phyloP scores from a whole-genome alignment of 805 yeast genomes.

The Candida loeiensis region DNA sequence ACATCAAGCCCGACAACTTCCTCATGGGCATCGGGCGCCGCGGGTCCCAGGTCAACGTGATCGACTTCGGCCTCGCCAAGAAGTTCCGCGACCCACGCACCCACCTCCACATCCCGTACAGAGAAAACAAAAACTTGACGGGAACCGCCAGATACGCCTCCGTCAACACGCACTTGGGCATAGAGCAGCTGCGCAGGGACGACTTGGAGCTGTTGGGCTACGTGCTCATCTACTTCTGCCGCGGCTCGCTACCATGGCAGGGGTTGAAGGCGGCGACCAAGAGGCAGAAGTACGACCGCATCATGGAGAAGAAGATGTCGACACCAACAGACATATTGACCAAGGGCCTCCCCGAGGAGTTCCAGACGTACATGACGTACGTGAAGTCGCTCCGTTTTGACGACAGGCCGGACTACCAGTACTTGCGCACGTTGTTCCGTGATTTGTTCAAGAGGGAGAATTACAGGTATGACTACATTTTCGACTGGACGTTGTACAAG shows the following conservation, averaged over 20 bases:
- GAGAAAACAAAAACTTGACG: constrained; percentile 92
- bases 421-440: constrained; percentile 82
- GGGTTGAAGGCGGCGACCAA: constrained; percentile 96
- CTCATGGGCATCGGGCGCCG: constrained; percentile 88
- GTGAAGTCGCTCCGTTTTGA: constrained; percentile 89
- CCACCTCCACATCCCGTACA: constrained; percentile 90
- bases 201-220: constrained; percentile 94
- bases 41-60: constrained; percentile 92
- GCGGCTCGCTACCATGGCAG: constrained; percentile 98
- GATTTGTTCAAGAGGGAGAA: constrained; percentile 85
- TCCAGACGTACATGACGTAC: constrained; percentile 81
- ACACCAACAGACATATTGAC: constrained; percentile 84
- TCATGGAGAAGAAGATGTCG: constrained; percentile 91
- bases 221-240: constrained; percentile 88
- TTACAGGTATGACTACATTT: constrained; percentile 88
- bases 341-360: constrained; percentile 88
- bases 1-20: constrained; percentile 80
- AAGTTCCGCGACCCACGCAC: constrained; percentile 93
- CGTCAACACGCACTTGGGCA: constrained; percentile 93
- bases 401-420: constrained; percentile 92
- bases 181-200: constrained; percentile 95
- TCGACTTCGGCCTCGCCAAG: constrained; percentile 91
- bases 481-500: constrained; percentile 94
- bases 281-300: constrained; percentile 94
- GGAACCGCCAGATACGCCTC: constrained; percentile 98